Conservation (phyloP, 2,329 filamentous ascomycete genomes). For the Sporothrix pallida region DNA sequence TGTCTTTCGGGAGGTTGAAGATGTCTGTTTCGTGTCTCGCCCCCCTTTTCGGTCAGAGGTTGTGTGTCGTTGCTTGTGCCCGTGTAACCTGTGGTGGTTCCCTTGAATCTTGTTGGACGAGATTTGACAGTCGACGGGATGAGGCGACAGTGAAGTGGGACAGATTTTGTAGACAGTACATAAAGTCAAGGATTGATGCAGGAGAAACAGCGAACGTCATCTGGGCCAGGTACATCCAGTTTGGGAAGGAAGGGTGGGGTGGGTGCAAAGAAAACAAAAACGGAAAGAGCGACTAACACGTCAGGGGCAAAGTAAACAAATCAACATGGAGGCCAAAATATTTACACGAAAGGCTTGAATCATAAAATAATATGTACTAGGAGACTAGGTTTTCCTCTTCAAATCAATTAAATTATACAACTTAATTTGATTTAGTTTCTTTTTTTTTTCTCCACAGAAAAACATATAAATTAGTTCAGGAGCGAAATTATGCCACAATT, state of each 20-base stretch:
- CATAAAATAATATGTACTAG: too few species aligned
- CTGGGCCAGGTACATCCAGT: neutral
- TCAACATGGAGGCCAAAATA: neutral
- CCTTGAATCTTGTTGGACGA: neutral
- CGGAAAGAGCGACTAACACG: neutral
- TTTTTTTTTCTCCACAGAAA: too few species aligned
- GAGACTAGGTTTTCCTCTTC: too few species aligned
- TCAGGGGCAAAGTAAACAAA: constrained; percentile 4
- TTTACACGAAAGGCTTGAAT: neutral
- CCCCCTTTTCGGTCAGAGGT: neutral
- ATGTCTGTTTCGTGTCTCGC: neutral
- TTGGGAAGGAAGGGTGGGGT: neutral
- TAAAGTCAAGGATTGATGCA: too few species aligned
- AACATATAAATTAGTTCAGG: too few species aligned
- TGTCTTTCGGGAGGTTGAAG: neutral
- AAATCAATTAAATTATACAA: neutral
- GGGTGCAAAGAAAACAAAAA: neutral
- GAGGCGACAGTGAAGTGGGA: neutral
- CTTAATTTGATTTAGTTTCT: neutral
- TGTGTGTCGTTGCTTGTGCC: neutral
- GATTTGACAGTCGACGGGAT: neutral
- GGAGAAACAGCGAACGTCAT: too few species aligned
- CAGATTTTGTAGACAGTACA: too few species aligned
- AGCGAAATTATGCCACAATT: too few species aligned
- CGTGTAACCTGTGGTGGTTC: neutral